Conservation (phyloP, 257 asterid species). For the Solanum rostratum region DNA sequence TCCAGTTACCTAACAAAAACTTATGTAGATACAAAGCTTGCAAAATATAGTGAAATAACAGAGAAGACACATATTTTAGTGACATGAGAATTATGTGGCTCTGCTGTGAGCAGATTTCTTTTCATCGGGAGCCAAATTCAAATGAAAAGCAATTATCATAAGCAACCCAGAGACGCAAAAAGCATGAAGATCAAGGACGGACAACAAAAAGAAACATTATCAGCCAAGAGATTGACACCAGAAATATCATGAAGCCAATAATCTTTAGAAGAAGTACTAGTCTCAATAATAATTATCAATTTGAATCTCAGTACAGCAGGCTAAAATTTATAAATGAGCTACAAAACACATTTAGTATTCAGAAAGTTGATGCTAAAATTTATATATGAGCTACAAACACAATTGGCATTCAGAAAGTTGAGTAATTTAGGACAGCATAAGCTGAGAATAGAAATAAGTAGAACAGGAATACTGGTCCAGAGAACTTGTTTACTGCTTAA, state of each 20-base stretch:
- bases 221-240: neutral
- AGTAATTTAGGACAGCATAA: neutral
- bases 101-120: neutral
- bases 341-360: neutral
- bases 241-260: neutral
- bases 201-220: neutral
- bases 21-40: neutral
- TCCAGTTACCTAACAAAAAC: neutral
- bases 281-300: neutral
- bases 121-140: neutral
- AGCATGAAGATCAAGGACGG: neutral
- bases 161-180: neutral
- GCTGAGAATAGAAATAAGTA: neutral
- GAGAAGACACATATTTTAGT: neutral
- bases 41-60: neutral
- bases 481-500: neutral
- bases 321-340: neutral
- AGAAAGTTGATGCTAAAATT: neutral
- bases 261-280: neutral
- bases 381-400: neutral
- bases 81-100: neutral
- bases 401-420: neutral
- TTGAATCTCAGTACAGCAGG: neutral
- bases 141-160: neutral
- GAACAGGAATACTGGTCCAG: neutral